Evolutionary conservation across 352 stramenopile genomes (phyloP), one percentile per base, ranked within the genome.

Genomic region (Pythium dissotocum): DNA sequence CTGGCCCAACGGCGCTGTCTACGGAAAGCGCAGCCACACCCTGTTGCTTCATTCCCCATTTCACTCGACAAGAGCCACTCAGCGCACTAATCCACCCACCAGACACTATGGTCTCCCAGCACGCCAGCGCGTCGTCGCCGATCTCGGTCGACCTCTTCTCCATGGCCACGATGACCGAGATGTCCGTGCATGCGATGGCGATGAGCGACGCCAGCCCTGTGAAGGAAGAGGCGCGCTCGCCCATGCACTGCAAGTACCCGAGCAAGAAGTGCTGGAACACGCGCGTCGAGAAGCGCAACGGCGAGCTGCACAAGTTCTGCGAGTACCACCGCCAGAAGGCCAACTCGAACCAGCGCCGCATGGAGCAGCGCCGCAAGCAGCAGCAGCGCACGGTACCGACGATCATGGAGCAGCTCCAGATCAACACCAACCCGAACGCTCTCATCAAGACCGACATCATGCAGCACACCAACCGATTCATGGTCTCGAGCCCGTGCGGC

Each of bases 241-340:
- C 62, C 9, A 44, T 68, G 49, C 68, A 75, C 63, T 80, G 73
- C 70, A 77, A 77, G 64, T 94, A 94, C 71, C 83, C 83, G 60
- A 92, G 83, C 82, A 93, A 93, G 69, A 91, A 91, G 76, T 94
- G 86, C 79, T 90, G 77, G 76, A 91, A 85, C 67, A 78, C 75
- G 72, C 86, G 84, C 61, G 84, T 91, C 2, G 79, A 89, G 67
- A 94, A 94, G 72, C 81, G 84, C 72, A 94, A 93, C 53, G 86
- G 86, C 51, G 83, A 91, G 74, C 74, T 93, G 63, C 86, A 94
- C 78, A 92, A 91, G 73, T 90, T 94, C 56, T 94, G 86, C 71
- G 84, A 94, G 68, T 94, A 91, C 71, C 86, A 94, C 68, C 86
- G 86, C 35, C 81, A 92, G 62, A 92, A 93, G 69, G 84, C 83